Conservation (phyloP, 441 rosid species). For the Brassica balearica region DNA sequence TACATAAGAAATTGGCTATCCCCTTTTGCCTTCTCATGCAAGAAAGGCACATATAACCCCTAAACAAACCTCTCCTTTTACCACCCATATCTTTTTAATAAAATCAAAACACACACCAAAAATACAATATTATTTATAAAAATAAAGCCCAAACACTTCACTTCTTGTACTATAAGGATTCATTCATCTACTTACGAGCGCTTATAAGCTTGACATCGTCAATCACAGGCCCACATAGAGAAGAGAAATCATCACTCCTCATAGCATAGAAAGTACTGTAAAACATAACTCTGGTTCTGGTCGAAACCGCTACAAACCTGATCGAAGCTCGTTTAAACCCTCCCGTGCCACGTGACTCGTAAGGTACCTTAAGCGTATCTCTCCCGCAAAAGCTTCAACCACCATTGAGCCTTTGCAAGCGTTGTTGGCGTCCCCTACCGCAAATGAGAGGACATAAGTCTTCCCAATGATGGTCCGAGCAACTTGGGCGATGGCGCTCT, state of each 20-base stretch:
- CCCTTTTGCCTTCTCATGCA: conserved; percentile 29
- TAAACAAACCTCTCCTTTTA: conserved; percentile 14
- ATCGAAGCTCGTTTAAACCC: conserved; percentile 64
- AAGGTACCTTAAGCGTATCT: conserved; percentile 61
- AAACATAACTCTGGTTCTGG: conserved; percentile 59
- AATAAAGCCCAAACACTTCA: neutral
- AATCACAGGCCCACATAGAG: conserved; percentile 68
- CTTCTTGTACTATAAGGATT: conserved; percentile 17
- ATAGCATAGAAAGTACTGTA: conserved; percentile 64
- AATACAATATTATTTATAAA: neutral
- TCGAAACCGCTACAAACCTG: conserved; percentile 51
- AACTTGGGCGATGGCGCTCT: conserved; percentile 68
- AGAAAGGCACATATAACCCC: conserved; percentile 23
- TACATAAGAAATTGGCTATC: conserved; percentile 15
- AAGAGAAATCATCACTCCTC: conserved; percentile 63
- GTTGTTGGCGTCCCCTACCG: conserved; percentile 68
- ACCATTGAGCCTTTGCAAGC: conserved; percentile 65
- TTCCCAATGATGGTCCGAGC: conserved; percentile 55
- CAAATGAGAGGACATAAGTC: conserved; percentile 53
- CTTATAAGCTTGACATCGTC: conserved; percentile 67
- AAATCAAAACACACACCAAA: conserved; percentile 27
- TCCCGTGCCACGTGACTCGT: conserved; percentile 62
- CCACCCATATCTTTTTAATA: conserved; percentile 11
- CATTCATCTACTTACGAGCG: conserved; percentile 45
- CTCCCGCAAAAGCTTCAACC: conserved; percentile 68